Conservation (phyloP, 1,139 yeast species). For the Blastobotrys indianensis region DNA sequence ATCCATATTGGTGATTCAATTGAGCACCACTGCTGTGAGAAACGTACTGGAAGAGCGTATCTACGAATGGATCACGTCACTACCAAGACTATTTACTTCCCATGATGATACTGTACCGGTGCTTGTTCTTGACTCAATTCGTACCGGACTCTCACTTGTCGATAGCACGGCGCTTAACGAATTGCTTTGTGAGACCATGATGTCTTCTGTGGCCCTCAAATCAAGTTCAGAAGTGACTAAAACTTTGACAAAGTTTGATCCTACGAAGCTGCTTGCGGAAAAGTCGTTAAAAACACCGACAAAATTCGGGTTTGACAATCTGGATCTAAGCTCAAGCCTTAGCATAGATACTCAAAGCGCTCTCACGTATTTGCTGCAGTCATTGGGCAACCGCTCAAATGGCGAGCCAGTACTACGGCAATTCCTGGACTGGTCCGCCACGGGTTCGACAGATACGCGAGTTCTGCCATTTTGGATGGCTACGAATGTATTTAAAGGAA, state of each 20-base stretch:
- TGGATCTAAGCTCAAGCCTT: conserved; percentile 13
- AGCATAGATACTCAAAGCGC: conserved; percentile 8
- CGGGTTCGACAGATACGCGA: neutral
- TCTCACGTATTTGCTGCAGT: conserved; percentile 4
- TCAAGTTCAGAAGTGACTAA: neutral
- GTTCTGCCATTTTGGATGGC: conserved; percentile 25
- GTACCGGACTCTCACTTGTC: conserved; percentile 15
- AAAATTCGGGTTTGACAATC: conserved; percentile 6
- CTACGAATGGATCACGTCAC: conserved; percentile 28
- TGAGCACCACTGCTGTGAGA: neutral
- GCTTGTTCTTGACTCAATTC: conserved; percentile 18
- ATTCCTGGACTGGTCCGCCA: conserved; percentile 1
- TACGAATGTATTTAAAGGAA: conserved; percentile 23
- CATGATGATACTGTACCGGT: conserved; percentile 27
- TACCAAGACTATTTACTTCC: conserved; percentile 28
- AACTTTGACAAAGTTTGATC: conserved; percentile 4
- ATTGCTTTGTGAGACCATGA: neutral
- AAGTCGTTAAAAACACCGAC: neutral
- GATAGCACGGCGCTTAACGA: conserved; percentile 2
- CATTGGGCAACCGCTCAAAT: neutral
- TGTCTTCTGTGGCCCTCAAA: neutral
- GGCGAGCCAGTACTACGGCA: conserved; percentile 1
- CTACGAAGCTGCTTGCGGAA: conserved; percentile 2
- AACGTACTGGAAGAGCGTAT: conserved; percentile 11
- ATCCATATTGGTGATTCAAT: neutral